Base-by-base conservation (phyloP, 2,329 filamentous ascomycete genomes). In the Fusarium robinianum region DNA sequence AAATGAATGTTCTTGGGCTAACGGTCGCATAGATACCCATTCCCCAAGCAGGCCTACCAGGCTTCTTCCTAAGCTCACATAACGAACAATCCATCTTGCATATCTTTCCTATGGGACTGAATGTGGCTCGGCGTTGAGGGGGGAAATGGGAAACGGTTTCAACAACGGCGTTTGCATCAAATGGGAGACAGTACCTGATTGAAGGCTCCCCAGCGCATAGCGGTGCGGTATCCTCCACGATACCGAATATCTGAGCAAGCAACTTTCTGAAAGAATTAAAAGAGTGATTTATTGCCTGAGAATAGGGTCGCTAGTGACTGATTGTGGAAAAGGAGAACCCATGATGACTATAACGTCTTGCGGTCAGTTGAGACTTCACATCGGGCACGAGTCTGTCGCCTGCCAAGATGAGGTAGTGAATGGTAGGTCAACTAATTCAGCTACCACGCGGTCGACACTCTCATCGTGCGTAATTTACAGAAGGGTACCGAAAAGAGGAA, bases 1-100 rank as follows among this genome's bases (percentile, higher is more conserved):
- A n/a, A n/a, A n/a, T 42, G 30, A 38, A 41, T 15, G 42, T 40
- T 37, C 12, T 17, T 25, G 17, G 27, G 35, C 60, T 63, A 52
- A 62, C 57, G 39, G 44, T 42, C 41, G 34, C 35, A 12, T 66
- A 90, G 87, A 58, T 91, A 83, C 76, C 88, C 88, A 58, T 87
- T 83, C 77, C 87, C 87, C 64, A 91, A 92, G 79, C 83, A 91
- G 72, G 75, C 81, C 57, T 92, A 90, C 72, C 70, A 78, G 61
- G 66, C 77, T 53, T 73, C 72, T 31, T 63, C 72, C 41, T 69
- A 64, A 59, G 56, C 45, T 32, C 36, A 41, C 52, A 32, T n/a
- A n/a, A n/a, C n/a, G n/a, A 52, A 52, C 40, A 55, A 57, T 34
- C 54, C 36, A 49, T 61, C 49, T 61, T 62, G 43, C 53, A 58